Base-by-base conservation (phyloP, 2,329 filamentous ascomycete species). In the Chaetomiaceae sp. region DNA sequence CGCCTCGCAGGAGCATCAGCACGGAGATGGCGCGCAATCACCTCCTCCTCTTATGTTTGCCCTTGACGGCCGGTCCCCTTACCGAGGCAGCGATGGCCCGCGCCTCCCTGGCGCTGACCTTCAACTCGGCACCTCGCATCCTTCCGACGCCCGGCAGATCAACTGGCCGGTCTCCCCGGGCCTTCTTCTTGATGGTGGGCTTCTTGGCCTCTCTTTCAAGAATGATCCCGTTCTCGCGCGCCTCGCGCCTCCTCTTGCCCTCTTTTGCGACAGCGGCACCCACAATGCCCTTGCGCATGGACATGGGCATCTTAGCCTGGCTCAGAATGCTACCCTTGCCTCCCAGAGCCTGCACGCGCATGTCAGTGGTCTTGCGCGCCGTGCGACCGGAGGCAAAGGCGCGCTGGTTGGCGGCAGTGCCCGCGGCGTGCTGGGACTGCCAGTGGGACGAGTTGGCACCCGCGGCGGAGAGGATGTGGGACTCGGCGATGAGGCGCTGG, bases 261-360 rank as follows among this genome's bases (percentile, higher is more conserved):
- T 96, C 90, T 49, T 78, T 79, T 22, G 72, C 66, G 2, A 64
- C 71, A 18, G 78, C 78, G 42, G 89, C 88, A 1, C 77, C 75
- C 14, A 71, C 70, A 50, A 97, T 96, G n/a, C 91, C 90, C 67
- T 86, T 88, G 49, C 89, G 79, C 61, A 91, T 84, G 34, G 81
- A 70, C 75, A 95, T 86, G 15, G 93, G 91, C 88, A 97, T 95
- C 57, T 84, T 90, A 48, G 83, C 77, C 67, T 95, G 90, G 47
- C 75, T 74, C 56, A 84, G 83, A 38, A 94, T 75, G 17, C 85
- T 88, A 18, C 48, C 65, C 59, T 86, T 89, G n/a, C 84, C 81
- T 7, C 89, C 90, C 3, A 96, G 75, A 10, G 84, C 77, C 62
- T 87, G 86, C 38, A 97, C 72, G 48, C 91, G 85, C 54, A 96